phyloP scores from a whole-genome alignment of 257 asterid species.

The Solanum sejunctum region DNA sequence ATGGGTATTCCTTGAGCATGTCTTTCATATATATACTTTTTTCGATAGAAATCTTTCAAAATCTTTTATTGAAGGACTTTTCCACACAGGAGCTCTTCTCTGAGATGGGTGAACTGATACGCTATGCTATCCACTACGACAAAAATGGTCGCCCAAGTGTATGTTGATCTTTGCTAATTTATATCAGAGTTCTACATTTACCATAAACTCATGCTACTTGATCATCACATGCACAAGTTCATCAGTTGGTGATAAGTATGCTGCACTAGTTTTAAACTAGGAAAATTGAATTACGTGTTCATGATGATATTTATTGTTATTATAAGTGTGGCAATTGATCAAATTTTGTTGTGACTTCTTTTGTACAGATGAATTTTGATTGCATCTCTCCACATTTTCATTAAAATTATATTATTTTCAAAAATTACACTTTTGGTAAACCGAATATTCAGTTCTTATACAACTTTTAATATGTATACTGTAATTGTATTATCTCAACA shows the following conservation, averaged over 20 bases:
- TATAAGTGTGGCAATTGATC: too few relatives aligned
- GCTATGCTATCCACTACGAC: constrained; percentile 64
- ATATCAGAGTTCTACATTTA: neutral
- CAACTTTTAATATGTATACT: too few relatives aligned
- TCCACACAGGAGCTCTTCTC: constrained; percentile 65
- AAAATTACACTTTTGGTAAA: too few relatives aligned
- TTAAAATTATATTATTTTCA: too few relatives aligned
- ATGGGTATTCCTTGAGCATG: constrained; percentile 41
- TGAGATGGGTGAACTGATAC: constrained; percentile 61
- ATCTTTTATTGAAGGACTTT: constrained; percentile 22
- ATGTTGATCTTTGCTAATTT: constrained; percentile 14
- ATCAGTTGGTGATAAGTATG: neutral
- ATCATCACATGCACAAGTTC: neutral
- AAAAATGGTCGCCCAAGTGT: constrained; percentile 71
- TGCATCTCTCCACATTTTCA: too few relatives aligned
- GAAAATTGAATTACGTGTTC: neutral
- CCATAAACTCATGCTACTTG: neutral
- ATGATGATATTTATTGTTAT: too few relatives aligned
- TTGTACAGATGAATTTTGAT: too few relatives aligned
- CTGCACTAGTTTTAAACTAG: neutral
- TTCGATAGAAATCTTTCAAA: constrained; percentile 15
- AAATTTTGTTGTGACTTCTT: too few relatives aligned
- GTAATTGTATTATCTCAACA: too few relatives aligned
- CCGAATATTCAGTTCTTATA: too few relatives aligned
- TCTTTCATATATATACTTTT: constrained; percentile 8